Conservation (phyloP, 331 rosid species). For the Dryas integrifolia region DNA sequence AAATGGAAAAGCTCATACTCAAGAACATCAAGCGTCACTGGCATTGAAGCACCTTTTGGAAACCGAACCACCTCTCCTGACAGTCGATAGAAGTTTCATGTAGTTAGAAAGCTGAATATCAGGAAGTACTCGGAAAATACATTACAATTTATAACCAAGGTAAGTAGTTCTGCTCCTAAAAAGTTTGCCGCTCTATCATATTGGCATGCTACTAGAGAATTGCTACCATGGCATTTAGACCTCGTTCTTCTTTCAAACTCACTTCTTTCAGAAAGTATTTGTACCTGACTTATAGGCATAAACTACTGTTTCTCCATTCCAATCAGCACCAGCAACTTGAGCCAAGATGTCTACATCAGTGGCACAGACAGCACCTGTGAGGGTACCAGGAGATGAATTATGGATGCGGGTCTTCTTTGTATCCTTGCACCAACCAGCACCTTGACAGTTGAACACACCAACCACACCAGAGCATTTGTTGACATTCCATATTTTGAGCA, state of each 20-base stretch:
- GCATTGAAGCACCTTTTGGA: slow-evolving; percentile 77
- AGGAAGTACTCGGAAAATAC: not conserved
- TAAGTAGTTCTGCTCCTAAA: not conserved
- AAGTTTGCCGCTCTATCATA: not conserved
- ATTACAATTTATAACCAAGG: not conserved
- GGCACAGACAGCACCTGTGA: slow-evolving; percentile 54
- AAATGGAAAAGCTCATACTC: slow-evolving; percentile 88
- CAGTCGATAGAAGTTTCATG: not conserved
- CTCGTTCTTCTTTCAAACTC: not conserved
- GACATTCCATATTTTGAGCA: slow-evolving; percentile 95
- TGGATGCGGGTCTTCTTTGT: slow-evolving; percentile 81
- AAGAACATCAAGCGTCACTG: slow-evolving; percentile 69
- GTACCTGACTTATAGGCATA: slow-evolving; percentile 71
- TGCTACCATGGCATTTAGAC: not conserved
- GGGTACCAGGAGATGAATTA: slow-evolving; percentile 70
- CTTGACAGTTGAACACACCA: slow-evolving; percentile 96
- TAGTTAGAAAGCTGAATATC: not conserved
- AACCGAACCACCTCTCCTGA: slow-evolving; percentile 75
- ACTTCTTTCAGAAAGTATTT: not conserved
- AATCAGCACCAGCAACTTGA: slow-evolving; percentile 63
- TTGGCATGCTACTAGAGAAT: not conserved
- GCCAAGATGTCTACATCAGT: slow-evolving; percentile 63
- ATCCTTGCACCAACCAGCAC: slow-evolving; percentile 97
- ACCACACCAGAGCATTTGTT: slow-evolving; percentile 88
- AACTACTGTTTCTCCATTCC: slow-evolving; percentile 68